Evolutionary conservation across 2,329 filamentous ascomycete genomes (phyloP).

Genomic region (Helicocarpus griseus): DNA sequence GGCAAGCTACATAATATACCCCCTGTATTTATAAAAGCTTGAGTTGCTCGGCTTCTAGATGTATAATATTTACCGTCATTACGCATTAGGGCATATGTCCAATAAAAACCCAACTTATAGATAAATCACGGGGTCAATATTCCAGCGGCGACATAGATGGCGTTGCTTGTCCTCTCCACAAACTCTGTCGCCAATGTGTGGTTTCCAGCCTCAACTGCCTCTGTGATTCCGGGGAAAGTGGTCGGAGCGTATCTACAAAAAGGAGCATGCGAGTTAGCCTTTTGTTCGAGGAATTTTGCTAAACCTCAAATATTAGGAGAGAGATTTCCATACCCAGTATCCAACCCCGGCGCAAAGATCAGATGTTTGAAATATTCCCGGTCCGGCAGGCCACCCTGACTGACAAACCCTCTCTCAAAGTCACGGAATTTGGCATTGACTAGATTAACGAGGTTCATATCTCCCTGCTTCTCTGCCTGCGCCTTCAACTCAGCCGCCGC

Average conservation of each 20-base stretch:
- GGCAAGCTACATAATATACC: background rate
- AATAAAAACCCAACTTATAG: too few species aligned
- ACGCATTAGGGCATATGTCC: background rate
- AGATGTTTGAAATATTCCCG: constrained; percentile 39
- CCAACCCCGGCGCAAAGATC: constrained; percentile 38
- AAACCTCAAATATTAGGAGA: background rate
- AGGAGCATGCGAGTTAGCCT: background rate
- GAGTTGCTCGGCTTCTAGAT: background rate
- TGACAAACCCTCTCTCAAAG: constrained; percentile 38
- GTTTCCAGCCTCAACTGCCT: constrained; percentile 18
- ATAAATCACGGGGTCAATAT: constrained; percentile 11
- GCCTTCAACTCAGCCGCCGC: constrained; percentile 7
- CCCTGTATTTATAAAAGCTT: background rate
- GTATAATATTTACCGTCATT: background rate
- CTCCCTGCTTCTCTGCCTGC: constrained; percentile 5
- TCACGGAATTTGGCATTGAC: constrained; percentile 39
- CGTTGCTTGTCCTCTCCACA: constrained; percentile 16
- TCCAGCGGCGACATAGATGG: constrained; percentile 15
- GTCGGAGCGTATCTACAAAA: constrained; percentile 15
- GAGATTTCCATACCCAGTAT: constrained; percentile 18
- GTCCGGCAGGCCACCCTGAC: constrained; percentile 36
- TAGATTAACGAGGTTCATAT: constrained; percentile 12
- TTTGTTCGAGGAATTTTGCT: background rate
- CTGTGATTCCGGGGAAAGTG: constrained; percentile 18
- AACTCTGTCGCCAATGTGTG: constrained; percentile 15